Conservation (phyloP, 495 filamentous ascomycete genomes). For the Jackrogersella minutella region DNA sequence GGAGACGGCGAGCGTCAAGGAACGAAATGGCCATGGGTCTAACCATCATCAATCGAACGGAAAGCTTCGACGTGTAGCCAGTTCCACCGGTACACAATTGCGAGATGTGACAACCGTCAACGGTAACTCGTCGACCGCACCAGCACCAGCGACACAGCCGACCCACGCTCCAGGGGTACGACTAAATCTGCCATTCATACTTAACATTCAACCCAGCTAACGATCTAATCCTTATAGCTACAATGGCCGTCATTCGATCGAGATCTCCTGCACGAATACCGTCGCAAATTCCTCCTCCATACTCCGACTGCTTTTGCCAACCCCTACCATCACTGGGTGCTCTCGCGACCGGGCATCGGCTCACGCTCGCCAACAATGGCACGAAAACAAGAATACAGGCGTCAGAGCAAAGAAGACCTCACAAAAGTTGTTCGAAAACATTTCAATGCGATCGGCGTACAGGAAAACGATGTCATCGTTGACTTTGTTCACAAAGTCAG, state of each 20-base stretch:
- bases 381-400: constrained; percentile 63
- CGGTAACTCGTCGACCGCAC: constrained; percentile 36
- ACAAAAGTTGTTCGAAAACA: constrained; percentile 86
- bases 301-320: constrained; percentile 75
- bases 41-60: constrained; percentile 50
- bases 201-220: constrained; percentile 33
- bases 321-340: constrained; percentile 73
- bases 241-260: constrained; percentile 78
- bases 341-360: constrained; percentile 75
- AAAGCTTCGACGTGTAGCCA: constrained; percentile 57
- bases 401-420: constrained; percentile 79
- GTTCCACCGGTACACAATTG: constrained; percentile 53
- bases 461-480: constrained; percentile 87
- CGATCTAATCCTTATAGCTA: constrained; percentile 59
- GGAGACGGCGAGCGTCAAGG: constrained; percentile 52
- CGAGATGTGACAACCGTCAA: constrained; percentile 51
- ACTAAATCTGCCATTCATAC: background rate
- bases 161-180: constrained; percentile 42
- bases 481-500: constrained; percentile 85
- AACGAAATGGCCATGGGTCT: constrained; percentile 52
- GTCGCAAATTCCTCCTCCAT: constrained; percentile 76
- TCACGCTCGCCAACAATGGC: constrained; percentile 77
- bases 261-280: constrained; percentile 79
- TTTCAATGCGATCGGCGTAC: constrained; percentile 84
- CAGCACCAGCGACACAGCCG: constrained; percentile 28